Base-by-base conservation (phyloP, 73 alveolate species). In the Paraurostyla sp. region DNA sequence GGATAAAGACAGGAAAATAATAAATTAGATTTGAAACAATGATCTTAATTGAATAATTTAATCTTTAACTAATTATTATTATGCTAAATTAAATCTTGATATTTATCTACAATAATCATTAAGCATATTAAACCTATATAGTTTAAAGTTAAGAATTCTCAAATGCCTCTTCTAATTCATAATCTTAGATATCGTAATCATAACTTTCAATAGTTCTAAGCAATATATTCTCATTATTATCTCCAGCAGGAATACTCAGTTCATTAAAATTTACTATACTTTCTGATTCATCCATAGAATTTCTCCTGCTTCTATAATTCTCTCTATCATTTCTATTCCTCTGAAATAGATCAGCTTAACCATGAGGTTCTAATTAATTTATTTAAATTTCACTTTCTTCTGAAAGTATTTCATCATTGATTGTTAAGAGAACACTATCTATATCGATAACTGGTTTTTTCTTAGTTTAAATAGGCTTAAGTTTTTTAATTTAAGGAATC, bases 381-480 rank as follows among this genome's bases (percentile, higher is more conserved):
- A 38, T 9, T 9, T 65, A 33, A 15, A 65, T 38, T 65, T 13
- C 36, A 15, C 58, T 23, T 18, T 65, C 82, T 38, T 65, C 82
- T 65, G 82, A 65, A 6, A 65, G 58, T 38, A 38, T 38, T 23
- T 65, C 82, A 38, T 65, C 82, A 65, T 65, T 65, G 7, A 65
- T 65, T 6, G 82, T 65, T 2, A 65, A 65, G 35, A 11, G 46
- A 23, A 65, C 82, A 65, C 82, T 65, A 0, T 65, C 58, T 33
- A 65, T 32, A 38, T 65, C 82, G 13, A 65, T 11, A 1, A 65
- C 56, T 38, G 82, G 60, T 9, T 22, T 38, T 65, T 65, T 35
- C 23, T 65, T 1, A 13, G 9, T 18, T 35, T 38, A 15, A 18
- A 15, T 65, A n/a, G n/a, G n/a, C 41, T 65, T 65, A 65, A 65